Evolutionary conservation across 495 filamentous ascomycete species (phyloP), one percentile per base, ranked within the genome.

Genomic region (Neurospora sp.): DNA sequence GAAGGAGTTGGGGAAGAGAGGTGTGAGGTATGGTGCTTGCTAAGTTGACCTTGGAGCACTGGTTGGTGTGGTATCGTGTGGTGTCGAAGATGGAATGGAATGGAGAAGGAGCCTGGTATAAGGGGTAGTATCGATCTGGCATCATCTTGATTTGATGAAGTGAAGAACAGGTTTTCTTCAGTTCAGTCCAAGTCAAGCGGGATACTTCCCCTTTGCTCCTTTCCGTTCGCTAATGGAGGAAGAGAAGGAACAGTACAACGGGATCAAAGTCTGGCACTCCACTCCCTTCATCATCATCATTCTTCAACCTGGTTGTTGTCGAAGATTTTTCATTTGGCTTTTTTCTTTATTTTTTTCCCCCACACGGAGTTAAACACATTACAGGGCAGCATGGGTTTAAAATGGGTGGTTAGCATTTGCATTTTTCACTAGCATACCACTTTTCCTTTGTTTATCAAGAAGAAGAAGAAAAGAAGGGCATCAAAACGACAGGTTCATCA

Each of bases 1-100:
- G 70, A 88, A 88, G 76, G 86, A 89, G 76, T 73, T 89, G n/a
- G 87, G 86, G 3, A 86, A 85, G 82, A 80, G 86, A 61, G 86
- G 86, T 10, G 87, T 88, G 41, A 80, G 83, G 74, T 88, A 88
- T 42, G 81, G 81, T 14, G 81, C 76, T 40, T 84, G 81, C 76
- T 84, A 74, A 76, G 37, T 40, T 48, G 72, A 70, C 35, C 41
- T 73, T 40, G 72, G 22, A 12, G 42, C 22, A 61, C 20, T n/a
- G 18, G 18, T n/a, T 40, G 39, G 11, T 40, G 42, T 10, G 18
- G 42, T 9, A 9, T 35, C 4, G 40, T 42, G 40, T 42, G 5
- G 14, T 42, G 40, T 11, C 3, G 10, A 27, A 27, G 46, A 6
- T 22, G 46, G 44, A 20, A 41, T 18, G 53, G 14, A 61, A 35